Evolutionary conservation across 176 grass and related monocot species (phyloP).

Genomic region (Elymus sibiricus): DNA sequence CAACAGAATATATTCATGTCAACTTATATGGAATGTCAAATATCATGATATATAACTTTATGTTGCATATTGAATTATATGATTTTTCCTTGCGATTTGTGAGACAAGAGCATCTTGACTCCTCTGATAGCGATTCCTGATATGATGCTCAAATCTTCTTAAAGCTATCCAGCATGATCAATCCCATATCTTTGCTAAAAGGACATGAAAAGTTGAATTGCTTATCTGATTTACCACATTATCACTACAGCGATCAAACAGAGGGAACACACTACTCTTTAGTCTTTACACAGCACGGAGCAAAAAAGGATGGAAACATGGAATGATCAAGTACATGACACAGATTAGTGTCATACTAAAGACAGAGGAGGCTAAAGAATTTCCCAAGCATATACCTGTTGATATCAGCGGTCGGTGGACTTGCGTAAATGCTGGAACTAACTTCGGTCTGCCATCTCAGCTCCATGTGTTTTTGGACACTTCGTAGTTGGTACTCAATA

Average conservation of each 20-base stretch:
- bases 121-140: background rate
- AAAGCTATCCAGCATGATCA: background rate
- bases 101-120: background rate
- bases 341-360: conserved; percentile 13
- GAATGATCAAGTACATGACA: conserved; percentile 5
- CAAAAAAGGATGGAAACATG: background rate
- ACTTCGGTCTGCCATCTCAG: conserved; percentile 96
- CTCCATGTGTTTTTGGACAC: conserved; percentile 76
- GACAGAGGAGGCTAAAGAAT: background rate
- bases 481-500: conserved; percentile 44
- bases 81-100: background rate
- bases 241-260: too few species aligned
- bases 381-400: too few species aligned
- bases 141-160: background rate
- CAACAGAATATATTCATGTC: background rate
- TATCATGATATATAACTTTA: background rate
- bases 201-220: background rate
- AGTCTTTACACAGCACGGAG: too few species aligned
- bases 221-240: background rate
- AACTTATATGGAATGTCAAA: background rate
- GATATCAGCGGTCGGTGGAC: conserved; percentile 73
- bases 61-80: background rate
- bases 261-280: too few species aligned
- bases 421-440: conserved; percentile 94
- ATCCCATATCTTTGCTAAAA: background rate